Percentiles rank a stretch among this genome's conserved stretches.
Evolutionary conservation across 495 filamentous ascomycete species (phyloP).

Genomic region (Endocarpon pusillum): DNA sequence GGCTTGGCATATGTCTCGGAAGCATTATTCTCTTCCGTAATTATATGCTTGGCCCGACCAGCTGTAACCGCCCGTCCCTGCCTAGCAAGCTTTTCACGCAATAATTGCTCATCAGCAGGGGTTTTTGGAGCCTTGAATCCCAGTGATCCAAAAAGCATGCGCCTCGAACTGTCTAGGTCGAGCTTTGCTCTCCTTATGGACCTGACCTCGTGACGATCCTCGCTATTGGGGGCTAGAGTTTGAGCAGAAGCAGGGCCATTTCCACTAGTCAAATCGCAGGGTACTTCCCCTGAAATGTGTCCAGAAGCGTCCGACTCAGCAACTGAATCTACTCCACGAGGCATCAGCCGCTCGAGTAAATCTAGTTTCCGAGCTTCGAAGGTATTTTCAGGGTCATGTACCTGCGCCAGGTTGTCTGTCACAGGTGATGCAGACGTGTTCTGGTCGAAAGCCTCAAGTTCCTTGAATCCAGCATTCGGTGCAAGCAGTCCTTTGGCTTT

Average conservation of each 20-base stretch:
- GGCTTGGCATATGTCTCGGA: conserved; percentile 4
- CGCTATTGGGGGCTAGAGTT: too few relatives aligned
- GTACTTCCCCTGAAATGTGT: too few relatives aligned
- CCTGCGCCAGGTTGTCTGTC: conserved; percentile 7
- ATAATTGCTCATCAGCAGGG: conserved; percentile 45
- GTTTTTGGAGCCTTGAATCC: conserved; percentile 49
- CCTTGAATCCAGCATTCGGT: conserved; percentile 26
- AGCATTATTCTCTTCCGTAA: conserved; percentile 4
- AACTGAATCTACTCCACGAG: conserved; percentile 34
- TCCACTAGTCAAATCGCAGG: conserved; percentile 5
- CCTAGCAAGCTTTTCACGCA: conserved; percentile 36
- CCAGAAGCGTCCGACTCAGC: conserved; percentile 16
- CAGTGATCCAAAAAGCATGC: conserved; percentile 57
- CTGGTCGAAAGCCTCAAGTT: conserved; percentile 24
- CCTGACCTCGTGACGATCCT: too few relatives aligned
- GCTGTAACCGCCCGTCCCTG: too few relatives aligned
- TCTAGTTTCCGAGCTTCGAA: conserved; percentile 34
- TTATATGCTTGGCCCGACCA: too few relatives aligned
- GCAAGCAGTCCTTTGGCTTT: conserved; percentile 33
- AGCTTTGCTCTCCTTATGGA: conserved; percentile 33
- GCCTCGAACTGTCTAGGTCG: conserved; percentile 45
- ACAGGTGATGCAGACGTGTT: conserved; percentile 13
- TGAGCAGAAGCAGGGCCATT: too few relatives aligned
- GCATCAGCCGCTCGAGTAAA: conserved; percentile 31
- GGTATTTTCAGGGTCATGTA: conserved; percentile 10